Conservation (phyloP, 495 filamentous ascomycete species). For the Clavariopsis aquatica region DNA sequence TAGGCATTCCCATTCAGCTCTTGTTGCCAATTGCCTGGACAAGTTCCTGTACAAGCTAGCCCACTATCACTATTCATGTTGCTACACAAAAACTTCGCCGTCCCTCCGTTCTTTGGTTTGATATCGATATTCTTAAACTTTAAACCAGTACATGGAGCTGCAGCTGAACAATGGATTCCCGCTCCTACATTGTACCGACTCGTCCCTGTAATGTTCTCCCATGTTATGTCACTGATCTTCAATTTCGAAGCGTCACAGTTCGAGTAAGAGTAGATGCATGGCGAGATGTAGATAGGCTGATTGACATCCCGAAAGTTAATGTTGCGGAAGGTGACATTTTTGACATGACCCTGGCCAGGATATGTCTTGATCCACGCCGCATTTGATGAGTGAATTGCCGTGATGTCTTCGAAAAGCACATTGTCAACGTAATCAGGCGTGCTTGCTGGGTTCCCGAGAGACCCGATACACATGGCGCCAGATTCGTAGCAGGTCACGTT, state of each 20-base stretch:
- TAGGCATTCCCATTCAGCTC: conserved; percentile 49
- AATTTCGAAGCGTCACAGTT: conserved; percentile 56
- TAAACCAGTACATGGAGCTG: conserved; percentile 52
- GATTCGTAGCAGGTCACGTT: conserved; percentile 35
- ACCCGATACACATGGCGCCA: conserved; percentile 25
- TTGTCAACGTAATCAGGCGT: conserved; percentile 36
- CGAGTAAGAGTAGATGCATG: conserved; percentile 56
- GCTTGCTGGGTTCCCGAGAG: conserved; percentile 18
- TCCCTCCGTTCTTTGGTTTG: conserved; percentile 45
- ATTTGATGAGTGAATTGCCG: conserved; percentile 49
- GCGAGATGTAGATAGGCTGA: conserved; percentile 61
- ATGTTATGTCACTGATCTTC: conserved; percentile 52
- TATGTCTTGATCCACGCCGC: conserved; percentile 57
- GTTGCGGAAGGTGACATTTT: conserved; percentile 48
- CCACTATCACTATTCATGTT: conserved; percentile 49
- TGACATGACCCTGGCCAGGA: conserved; percentile 45
- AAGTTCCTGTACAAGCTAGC: conserved; percentile 47
- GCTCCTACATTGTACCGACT: conserved; percentile 56
- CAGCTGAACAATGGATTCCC: conserved; percentile 55
- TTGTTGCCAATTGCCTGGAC: conserved; percentile 50
- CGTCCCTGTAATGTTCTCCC: conserved; percentile 60
- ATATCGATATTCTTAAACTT: conserved; percentile 56
- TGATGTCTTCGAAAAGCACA: conserved; percentile 36
- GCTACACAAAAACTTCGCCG: conserved; percentile 50
- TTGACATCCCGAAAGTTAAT: conserved; percentile 58